Evolutionary conservation across 2,329 filamentous ascomycete genomes (phyloP), one percentile per base, ranked within the genome.

Genomic region (Hypoxylon sp.): DNA sequence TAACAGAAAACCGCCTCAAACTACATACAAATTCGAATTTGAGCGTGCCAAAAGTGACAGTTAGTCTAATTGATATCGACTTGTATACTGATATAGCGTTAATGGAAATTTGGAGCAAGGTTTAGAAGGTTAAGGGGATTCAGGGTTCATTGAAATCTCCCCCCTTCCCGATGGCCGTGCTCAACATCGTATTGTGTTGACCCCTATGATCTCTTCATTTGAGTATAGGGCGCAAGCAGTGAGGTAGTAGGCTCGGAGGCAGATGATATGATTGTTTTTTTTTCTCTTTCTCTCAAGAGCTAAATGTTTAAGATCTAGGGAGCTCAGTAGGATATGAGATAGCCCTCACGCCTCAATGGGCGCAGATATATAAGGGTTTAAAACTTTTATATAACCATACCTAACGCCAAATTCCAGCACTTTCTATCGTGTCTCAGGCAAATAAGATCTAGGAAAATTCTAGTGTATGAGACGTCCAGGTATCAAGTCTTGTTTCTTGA

Each of bases 401-500:
- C 13, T 58, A 58, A 58, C 55, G 46, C 55, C 55, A 39, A 48
- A 57, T 37, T 29, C 54, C 31, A 27, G 24, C 5, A 35, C 32
- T 6, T 19, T 57, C 19, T 65, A 68, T 46, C 48, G n/a, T 37
- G 2, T 6, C 27, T 48, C 5, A 37, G n/a, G 21, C n/a, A 44
- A 51, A 19, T 31, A 51, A 19, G 44, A 15, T 17, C 8, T 13
- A 15, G 11, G 27, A 53, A 4, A 31, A 17, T 7, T 57, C 46
- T 66, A 52, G 31, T 46, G 42, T 54, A 39, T 32, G n/a, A 63
- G 19, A 31, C n/a, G 21, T 31, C 8, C 0, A 54, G 54, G 63
- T 64, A 69, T 68, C 50, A 57, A 50, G 42, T 50, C 42, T 47
- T 24, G 17, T 57, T 55, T 63, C 10, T 31, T 37, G 29, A 46